A percentile compares a stretch with the other conserved stretches of the same genome.
These are phyloP conservation scores for Pseudogymnoascus sp. DNA, from an alignment of 2,329 filamentous ascomycete genomes.

Conservation along the genomic window DNA sequence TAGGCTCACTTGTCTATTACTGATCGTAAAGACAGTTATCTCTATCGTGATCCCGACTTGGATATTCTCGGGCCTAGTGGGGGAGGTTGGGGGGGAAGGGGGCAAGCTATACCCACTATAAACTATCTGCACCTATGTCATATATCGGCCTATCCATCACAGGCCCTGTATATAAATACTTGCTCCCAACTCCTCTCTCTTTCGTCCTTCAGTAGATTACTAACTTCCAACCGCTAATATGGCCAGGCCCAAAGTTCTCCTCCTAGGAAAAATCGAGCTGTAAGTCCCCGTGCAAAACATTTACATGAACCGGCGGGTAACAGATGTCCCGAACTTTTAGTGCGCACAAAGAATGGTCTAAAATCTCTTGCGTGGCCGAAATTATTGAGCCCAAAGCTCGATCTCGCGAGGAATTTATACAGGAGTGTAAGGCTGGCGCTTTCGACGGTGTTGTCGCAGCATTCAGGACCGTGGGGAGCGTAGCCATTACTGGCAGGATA, in stretches of 20 bases:
- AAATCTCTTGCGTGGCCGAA: conserved; percentile 17
- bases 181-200: too few species aligned
- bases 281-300: not conserved
- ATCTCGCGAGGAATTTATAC: conserved; percentile 50
- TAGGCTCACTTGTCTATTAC: too few species aligned
- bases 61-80: too few species aligned
- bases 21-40: too few species aligned
- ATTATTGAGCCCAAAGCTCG: conserved; percentile 35
- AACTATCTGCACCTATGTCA: too few species aligned
- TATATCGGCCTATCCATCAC: too few species aligned
- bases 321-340: not conserved
- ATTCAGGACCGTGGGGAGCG: conserved; percentile 51
- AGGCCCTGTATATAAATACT: too few species aligned
- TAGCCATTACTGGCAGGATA: conserved; percentile 44
- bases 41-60: too few species aligned
- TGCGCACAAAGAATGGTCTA: conserved; percentile 41
- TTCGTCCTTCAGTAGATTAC: too few species aligned
- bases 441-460: conserved; percentile 47
- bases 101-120: too few species aligned
- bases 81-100: too few species aligned
- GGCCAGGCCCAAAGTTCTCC: conserved; percentile 32
- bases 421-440: conserved; percentile 47
- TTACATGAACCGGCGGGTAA: too few species aligned
- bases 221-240: not conserved
- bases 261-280: conserved; percentile 41